A percentile compares a stretch with the other conserved stretches of the same genome.
phyloP scores from a whole-genome alignment of 495 filamentous ascomycete species.

The Lasiosphaeris hirsuta region DNA sequence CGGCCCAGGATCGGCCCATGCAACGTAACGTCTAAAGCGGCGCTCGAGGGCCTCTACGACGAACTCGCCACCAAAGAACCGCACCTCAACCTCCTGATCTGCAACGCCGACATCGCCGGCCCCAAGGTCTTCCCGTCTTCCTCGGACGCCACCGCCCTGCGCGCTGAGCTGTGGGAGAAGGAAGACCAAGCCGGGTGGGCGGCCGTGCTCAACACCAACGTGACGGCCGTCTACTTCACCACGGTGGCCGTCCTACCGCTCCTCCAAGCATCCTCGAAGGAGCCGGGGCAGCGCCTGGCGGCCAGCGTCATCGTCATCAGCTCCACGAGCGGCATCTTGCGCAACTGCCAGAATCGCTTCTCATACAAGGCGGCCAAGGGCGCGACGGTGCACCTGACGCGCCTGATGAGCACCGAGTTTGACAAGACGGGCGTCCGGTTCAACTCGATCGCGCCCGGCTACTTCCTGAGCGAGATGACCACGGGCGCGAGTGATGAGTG shows the following conservation, averaged over 20 bases:
- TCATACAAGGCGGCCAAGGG: slow-evolving; percentile 60
- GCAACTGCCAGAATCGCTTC: slow-evolving; percentile 49
- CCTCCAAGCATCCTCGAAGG: slow-evolving; percentile 44
- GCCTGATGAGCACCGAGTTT: slow-evolving; percentile 53
- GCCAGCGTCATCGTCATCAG: slow-evolving; percentile 38
- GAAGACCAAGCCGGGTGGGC: slow-evolving; percentile 46
- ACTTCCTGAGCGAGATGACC: slow-evolving; percentile 57
- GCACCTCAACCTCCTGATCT: slow-evolving; percentile 59
- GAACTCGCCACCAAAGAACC: slow-evolving; percentile 39
- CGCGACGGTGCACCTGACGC: slow-evolving; percentile 56
- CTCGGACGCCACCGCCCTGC: slow-evolving; percentile 44
- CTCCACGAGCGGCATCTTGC: slow-evolving; percentile 55
- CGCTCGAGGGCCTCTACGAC: slow-evolving; percentile 44
- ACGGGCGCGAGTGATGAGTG: slow-evolving; percentile 16
- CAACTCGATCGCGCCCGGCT: slow-evolving; percentile 61
- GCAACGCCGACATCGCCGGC: slow-evolving; percentile 52
- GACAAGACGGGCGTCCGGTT: slow-evolving; percentile 51
- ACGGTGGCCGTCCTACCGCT: slow-evolving; percentile 58
- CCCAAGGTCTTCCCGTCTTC: slow-evolving; percentile 36
- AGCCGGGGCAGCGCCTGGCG: slow-evolving; percentile 30
- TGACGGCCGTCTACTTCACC: slow-evolving; percentile 56
- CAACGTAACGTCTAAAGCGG: slow-evolving; percentile 60
- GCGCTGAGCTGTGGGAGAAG: slow-evolving; percentile 44
- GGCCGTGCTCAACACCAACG: slow-evolving; percentile 53
- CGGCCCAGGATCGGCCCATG: slow-evolving; percentile 38